Evolutionary conservation across 1,284 basidiomycete species (phyloP).

Genomic region (Sanghuangporus sanghuang): DNA sequence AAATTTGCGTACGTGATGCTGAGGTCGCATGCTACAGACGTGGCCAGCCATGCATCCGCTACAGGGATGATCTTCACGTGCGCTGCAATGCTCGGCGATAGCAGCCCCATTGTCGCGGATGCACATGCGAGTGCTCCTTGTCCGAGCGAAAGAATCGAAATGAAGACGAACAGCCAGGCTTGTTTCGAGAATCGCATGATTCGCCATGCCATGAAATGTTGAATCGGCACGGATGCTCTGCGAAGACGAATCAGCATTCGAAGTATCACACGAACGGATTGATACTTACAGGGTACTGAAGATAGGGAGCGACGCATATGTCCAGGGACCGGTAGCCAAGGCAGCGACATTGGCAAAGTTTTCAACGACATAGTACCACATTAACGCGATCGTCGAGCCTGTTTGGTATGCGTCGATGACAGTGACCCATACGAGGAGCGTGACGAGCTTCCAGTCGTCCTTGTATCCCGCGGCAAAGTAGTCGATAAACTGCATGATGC

Average conservation of each 20-base stretch:
- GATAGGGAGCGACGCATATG: constrained; percentile 29
- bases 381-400: constrained; percentile 27
- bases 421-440: constrained; percentile 30
- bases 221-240: constrained; percentile 31
- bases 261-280: background rate
- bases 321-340: constrained; percentile 27
- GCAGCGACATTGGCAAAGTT: constrained; percentile 27
- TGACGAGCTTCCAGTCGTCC: constrained; percentile 19
- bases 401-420: constrained; percentile 31
- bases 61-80: constrained; percentile 20
- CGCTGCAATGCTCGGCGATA: constrained; percentile 20
- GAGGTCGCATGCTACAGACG: constrained; percentile 18
- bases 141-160: constrained; percentile 23
- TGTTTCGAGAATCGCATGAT: constrained; percentile 27
- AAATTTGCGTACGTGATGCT: constrained; percentile 19
- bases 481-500: constrained; percentile 23
- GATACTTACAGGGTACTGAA: constrained; percentile 21
- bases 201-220: constrained; percentile 31
- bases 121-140: constrained; percentile 22
- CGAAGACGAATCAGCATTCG: background rate
- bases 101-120: constrained; percentile 18
- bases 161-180: constrained; percentile 22
- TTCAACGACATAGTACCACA: constrained; percentile 29
- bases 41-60: constrained; percentile 21
- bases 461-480: constrained; percentile 24